phyloP scores from a whole-genome alignment of 768 basidiomycete genomes.

The Pisolithus microcarpus region DNA sequence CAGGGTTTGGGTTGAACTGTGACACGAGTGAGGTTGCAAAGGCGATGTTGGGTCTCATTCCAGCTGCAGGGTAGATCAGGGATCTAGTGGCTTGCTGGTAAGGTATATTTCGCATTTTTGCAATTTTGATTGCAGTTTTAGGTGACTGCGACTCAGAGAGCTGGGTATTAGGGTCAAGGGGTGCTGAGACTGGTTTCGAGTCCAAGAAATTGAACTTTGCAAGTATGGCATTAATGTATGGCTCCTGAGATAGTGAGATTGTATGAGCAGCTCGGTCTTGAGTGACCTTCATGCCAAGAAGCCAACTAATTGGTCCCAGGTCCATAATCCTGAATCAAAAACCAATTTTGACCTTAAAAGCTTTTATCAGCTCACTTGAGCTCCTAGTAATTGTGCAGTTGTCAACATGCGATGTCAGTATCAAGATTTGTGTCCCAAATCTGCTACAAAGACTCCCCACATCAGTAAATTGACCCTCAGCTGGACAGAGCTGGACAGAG shows the following conservation, averaged over 20 bases:
- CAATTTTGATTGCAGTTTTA: background rate
- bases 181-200: no score
- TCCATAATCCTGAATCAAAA: background rate
- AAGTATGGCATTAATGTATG: no score
- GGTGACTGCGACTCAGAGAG: background rate
- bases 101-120: background rate
- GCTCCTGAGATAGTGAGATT: no score
- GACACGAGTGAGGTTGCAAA: constrained; percentile 19
- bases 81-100: background rate
- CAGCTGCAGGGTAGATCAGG: background rate
- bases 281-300: background rate
- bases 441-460: no score
- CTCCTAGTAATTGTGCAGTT: background rate
- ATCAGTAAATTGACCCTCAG: background rate
- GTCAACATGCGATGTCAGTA: background rate
- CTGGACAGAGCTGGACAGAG: background rate
- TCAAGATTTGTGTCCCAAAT: constrained; percentile 14
- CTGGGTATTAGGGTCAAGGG: no score
- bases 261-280: background rate
- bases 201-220: no score
- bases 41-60: constrained; percentile 8
- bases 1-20: constrained; percentile 10
- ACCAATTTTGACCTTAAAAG: background rate
- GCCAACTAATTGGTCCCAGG: background rate
- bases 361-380: background rate